These are phyloP conservation scores for Diaporthe amygdali DNA, from an alignment of 2,329 filamentous ascomycete genomes.

Conservation along the genomic window DNA sequence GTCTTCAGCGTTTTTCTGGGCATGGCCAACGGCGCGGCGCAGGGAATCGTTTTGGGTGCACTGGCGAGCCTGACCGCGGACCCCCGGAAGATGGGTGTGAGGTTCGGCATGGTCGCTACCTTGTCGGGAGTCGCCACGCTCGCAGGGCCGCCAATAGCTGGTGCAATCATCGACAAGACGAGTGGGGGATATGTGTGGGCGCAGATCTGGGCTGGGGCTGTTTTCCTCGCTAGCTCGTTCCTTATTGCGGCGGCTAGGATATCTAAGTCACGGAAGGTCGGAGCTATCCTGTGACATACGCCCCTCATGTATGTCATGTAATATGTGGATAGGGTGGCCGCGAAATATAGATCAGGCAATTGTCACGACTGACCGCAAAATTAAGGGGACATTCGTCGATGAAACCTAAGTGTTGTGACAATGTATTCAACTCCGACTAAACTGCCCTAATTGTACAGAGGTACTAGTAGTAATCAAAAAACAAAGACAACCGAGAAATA, in stretches of 20 bases:
- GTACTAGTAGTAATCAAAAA: not conserved
- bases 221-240: not conserved
- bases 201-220: not conserved
- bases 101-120: slow-evolving; percentile 52
- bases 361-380: no score
- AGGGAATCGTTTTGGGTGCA: slow-evolving; percentile 46
- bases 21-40: slow-evolving; percentile 46
- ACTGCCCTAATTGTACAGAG: slow-evolving; percentile 8
- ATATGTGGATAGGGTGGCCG: no score
- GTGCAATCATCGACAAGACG: not conserved
- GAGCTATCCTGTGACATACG: not conserved
- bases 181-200: not conserved
- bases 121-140: slow-evolving; percentile 47
- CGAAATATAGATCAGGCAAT: no score
- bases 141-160: slow-evolving; percentile 36
- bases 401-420: not conserved
- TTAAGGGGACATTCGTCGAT: not conserved
- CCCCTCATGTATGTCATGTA: no score
- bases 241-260: not conserved
- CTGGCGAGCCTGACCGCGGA: slow-evolving; percentile 48
- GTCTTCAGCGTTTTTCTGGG: slow-evolving; percentile 50
- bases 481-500: not conserved
- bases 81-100: slow-evolving; percentile 48
- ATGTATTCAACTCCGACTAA: not conserved
- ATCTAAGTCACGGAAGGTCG: not conserved